phyloP scores from a whole-genome alignment of 164 flowering plant genomes.

The Hamamelis virginiana region DNA sequence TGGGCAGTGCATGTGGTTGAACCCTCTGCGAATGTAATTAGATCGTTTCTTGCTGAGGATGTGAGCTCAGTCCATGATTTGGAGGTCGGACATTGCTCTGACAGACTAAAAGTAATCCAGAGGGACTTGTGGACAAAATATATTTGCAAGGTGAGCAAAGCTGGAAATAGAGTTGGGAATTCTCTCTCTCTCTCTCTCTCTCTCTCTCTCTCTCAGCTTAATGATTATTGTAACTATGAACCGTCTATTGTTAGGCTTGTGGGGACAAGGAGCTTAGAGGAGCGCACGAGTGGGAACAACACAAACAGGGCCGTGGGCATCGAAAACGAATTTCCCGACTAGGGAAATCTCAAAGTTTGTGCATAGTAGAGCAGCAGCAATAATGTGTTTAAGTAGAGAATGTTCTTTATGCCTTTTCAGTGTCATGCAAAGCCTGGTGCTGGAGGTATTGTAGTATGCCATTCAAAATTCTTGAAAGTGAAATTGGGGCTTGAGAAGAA shows the following conservation, averaged over 20 bases:
- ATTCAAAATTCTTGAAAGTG: no score
- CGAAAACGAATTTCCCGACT: constrained; percentile 57
- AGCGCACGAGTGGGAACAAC: constrained; percentile 87
- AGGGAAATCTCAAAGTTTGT: constrained; percentile 31
- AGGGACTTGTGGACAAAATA: constrained; percentile 89
- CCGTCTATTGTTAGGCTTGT: constrained; percentile 55
- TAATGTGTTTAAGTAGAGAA: no score
- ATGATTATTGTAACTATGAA: neutral
- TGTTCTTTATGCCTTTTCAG: no score
- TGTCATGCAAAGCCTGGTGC: no score
- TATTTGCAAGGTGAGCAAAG: constrained; percentile 62
- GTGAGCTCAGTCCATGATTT: constrained; percentile 8
- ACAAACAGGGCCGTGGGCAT: constrained; percentile 71
- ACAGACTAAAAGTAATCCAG: constrained; percentile 21
- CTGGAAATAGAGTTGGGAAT: neutral
- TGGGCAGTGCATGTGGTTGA: constrained; percentile 67
- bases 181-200: neutral
- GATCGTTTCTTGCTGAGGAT: constrained; percentile 44
- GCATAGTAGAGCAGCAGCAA: constrained; percentile 9
- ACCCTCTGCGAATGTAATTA: constrained; percentile 53
- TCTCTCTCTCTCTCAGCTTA: neutral
- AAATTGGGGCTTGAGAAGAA: no score
- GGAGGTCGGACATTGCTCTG: constrained; percentile 4
- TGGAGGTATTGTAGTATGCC: neutral
- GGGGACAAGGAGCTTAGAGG: constrained; percentile 76